Percentiles rank a stretch among this genome's conserved stretches.
These are phyloP conservation scores for Kwoniella shivajii DNA, from an alignment of 1,284 basidiomycete species.

Conservation along the genomic window DNA sequence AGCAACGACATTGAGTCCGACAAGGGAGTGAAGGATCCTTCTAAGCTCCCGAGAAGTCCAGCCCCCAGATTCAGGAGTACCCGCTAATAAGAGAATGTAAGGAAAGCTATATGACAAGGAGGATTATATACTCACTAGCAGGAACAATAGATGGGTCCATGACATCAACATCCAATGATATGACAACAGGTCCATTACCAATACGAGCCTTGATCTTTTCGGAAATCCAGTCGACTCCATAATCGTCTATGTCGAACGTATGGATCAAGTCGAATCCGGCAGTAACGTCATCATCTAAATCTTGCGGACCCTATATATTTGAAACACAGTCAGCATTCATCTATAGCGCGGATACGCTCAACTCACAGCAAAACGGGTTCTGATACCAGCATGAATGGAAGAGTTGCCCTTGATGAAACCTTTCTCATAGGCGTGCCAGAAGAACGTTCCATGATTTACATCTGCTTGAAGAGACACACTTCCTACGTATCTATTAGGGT, in stretches of 20 bases:
- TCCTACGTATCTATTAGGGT: slow-evolving; percentile 41
- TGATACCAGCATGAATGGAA: slow-evolving; percentile 60
- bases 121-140: slow-evolving; percentile 40
- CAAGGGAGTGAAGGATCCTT: slow-evolving; percentile 50
- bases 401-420: slow-evolving; percentile 58
- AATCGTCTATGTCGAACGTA: slow-evolving; percentile 54
- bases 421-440: slow-evolving; percentile 55
- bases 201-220: slow-evolving; percentile 48
- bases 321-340: slow-evolving; percentile 3
- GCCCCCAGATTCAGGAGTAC: slow-evolving; percentile 53
- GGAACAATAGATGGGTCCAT: slow-evolving; percentile 50
- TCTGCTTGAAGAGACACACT: slow-evolving; percentile 31
- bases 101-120: not conserved
- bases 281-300: slow-evolving; percentile 48
- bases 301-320: slow-evolving; percentile 22
- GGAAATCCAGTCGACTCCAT: slow-evolving; percentile 54
- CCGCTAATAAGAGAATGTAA: slow-evolving; percentile 27
- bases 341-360: not conserved
- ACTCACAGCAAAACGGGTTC: slow-evolving; percentile 45
- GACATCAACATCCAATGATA: slow-evolving; percentile 50
- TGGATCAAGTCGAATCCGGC: slow-evolving; percentile 55
- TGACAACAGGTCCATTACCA: slow-evolving; percentile 43
- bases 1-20: slow-evolving; percentile 53
- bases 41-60: slow-evolving; percentile 56
- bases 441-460: slow-evolving; percentile 50